phyloP scores from a whole-genome alignment of 2,329 filamentous ascomycete genomes.

The Didymella pomorum region DNA sequence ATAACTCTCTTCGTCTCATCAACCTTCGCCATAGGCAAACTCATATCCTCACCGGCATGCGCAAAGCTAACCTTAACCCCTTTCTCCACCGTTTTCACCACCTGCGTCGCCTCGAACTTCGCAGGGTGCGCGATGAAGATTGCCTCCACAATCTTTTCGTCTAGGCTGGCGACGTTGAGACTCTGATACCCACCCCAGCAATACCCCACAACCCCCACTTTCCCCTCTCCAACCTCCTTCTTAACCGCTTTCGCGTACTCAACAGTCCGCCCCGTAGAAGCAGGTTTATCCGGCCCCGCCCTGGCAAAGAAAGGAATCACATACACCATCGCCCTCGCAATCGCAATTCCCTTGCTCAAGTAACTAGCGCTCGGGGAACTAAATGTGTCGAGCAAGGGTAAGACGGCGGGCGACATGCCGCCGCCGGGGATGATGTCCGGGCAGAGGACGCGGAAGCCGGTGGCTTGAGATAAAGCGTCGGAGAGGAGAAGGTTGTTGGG shows the following conservation, averaged over 20 bases:
- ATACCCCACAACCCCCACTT: slow-evolving; percentile 29
- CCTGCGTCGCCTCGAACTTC: slow-evolving; percentile 3
- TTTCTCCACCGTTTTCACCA: neutral
- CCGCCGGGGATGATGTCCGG: slow-evolving; percentile 38
- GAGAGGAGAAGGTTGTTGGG: slow-evolving; percentile 39
- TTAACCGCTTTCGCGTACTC: slow-evolving; percentile 22
- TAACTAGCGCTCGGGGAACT: slow-evolving; percentile 7
- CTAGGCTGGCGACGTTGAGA: slow-evolving; percentile 3
- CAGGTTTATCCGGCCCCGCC: slow-evolving; percentile 12
- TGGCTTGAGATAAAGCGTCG: slow-evolving; percentile 30
- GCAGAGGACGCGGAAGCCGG: slow-evolving; percentile 28
- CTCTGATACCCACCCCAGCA: slow-evolving; percentile 38
- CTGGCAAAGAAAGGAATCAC: slow-evolving; percentile 24
- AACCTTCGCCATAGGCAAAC: slow-evolving; percentile 19
- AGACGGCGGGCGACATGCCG: slow-evolving; percentile 14
- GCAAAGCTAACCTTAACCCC: slow-evolving; percentile 22
- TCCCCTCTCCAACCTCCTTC: slow-evolving; percentile 12
- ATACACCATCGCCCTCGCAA: slow-evolving; percentile 7
- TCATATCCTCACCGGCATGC: slow-evolving; percentile 30
- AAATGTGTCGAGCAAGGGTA: slow-evolving; percentile 23
- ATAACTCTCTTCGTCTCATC: slow-evolving; percentile 27
- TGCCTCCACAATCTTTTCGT: slow-evolving; percentile 15
- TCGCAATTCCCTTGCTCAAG: slow-evolving; percentile 1
- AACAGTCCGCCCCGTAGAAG: neutral
- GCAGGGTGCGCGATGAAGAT: slow-evolving; percentile 33